Evolutionary conservation across 768 basidiomycete species (phyloP).

Genomic region (Clathrus columnatus): DNA sequence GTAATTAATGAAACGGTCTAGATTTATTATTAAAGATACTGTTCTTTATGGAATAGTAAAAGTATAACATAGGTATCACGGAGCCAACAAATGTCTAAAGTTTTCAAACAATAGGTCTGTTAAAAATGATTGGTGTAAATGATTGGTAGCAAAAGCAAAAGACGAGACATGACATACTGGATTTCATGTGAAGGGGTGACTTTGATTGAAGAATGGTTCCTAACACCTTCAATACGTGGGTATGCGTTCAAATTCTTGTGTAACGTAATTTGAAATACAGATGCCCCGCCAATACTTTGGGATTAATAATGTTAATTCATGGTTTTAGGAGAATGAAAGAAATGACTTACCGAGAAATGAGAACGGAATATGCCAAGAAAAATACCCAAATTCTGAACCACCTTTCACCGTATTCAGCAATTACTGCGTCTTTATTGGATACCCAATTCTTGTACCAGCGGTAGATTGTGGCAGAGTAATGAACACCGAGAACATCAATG

Average conservation of each 20-base stretch:
- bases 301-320: not conserved
- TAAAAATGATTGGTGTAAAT: not conserved
- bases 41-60: too few species aligned
- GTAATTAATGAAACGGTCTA: too few species aligned
- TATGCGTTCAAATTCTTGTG: slow-evolving; percentile 98
- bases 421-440: slow-evolving; percentile 80
- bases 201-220: slow-evolving; percentile 65
- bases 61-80: too few species aligned
- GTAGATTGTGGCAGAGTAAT: slow-evolving; percentile 87
- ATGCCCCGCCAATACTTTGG: slow-evolving; percentile 78
- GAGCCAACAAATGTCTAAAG: not conserved
- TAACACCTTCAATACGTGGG: slow-evolving; percentile 81
- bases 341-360: slow-evolving; percentile 56
- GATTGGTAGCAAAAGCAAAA: not conserved
- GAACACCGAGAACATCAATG: slow-evolving; percentile 93
- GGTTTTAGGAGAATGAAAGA: not conserved
- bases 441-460: slow-evolving; percentile 99
- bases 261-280: slow-evolving; percentile 93
- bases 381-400: slow-evolving; percentile 96
- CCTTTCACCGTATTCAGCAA: slow-evolving; percentile 83
- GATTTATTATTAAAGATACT: too few species aligned
- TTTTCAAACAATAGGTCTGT: not conserved
- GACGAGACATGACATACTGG: not conserved
- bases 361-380: slow-evolving; percentile 92
- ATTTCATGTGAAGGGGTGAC: slow-evolving; percentile 2